A percentile compares a stretch with the other conserved stretches of the same genome.
phyloP scores from a whole-genome alignment of 2,329 filamentous ascomycete species.

The Fusarium verticillioides region DNA sequence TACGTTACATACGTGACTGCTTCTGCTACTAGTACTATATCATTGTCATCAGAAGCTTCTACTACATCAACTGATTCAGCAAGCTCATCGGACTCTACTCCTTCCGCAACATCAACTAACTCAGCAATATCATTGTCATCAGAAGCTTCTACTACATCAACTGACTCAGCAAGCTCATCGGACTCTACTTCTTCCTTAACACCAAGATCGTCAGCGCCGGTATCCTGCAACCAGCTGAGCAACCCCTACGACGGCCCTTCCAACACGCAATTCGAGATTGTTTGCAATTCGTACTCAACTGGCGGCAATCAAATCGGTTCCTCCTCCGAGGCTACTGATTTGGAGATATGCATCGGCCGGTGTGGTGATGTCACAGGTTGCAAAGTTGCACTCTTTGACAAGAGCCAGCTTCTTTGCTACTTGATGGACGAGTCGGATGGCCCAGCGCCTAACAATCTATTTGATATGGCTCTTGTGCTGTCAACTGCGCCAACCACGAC shows the following conservation, averaged over 20 bases:
- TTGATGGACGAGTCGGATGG: accelerated
- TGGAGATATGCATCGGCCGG: accelerated
- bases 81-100: no score
- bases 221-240: background rate
- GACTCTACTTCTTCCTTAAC: no score
- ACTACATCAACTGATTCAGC: no score
- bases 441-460: background rate
- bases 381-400: background rate
- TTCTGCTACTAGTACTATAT: background rate
- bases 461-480: background rate
- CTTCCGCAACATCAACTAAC: no score
- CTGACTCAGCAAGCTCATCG: no score
- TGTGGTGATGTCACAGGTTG: accelerated
- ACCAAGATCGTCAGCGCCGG: no score
- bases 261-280: background rate
- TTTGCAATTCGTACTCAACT: background rate
- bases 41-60: background rate
- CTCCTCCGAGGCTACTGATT: no score
- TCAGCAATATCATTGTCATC: accelerated
- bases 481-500: no score
- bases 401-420: background rate
- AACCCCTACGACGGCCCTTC: background rate
- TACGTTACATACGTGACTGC: background rate
- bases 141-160: background rate
- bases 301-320: background rate